These are phyloP conservation scores for Narthecium ossifragum DNA, from an alignment of 106 monocot species.

Conservation along the genomic window DNA sequence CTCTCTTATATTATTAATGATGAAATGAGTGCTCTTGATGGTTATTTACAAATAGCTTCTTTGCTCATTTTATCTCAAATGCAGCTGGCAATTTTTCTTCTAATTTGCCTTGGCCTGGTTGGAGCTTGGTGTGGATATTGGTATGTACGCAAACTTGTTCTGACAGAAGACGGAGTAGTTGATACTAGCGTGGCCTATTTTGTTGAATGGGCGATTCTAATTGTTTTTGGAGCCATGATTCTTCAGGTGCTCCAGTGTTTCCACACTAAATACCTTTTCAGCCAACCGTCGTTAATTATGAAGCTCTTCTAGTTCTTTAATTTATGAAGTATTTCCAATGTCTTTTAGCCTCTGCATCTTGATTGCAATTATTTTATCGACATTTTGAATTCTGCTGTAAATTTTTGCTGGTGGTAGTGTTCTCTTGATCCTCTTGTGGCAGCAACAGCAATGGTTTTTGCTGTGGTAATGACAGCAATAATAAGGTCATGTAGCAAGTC, in stretches of 20 bases:
- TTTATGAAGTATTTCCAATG: too few species aligned
- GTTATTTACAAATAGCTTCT: too few species aligned
- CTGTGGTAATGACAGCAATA: constrained; percentile 28
- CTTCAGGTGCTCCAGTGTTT: constrained; percentile 42
- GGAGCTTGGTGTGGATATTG: constrained; percentile 99
- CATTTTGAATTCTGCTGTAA: too few species aligned
- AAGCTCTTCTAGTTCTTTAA: too few species aligned
- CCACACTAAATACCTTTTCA: too few species aligned
- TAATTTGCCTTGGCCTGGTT: constrained; percentile 51
- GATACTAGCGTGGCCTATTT: constrained; percentile 72
- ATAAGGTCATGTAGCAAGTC: constrained; percentile 21
- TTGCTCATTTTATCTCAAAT: constrained; percentile 5
- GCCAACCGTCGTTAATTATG: too few species aligned
- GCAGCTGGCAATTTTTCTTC: constrained; percentile 64
- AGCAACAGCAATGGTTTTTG: constrained; percentile 26
- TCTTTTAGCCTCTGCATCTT: background rate
- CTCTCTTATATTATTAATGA: too few species aligned
- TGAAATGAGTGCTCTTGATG: too few species aligned
- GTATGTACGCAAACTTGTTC: constrained; percentile 83
- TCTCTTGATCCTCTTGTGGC: constrained; percentile 59
- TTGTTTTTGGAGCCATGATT: constrained; percentile 61
- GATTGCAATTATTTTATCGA: background rate
- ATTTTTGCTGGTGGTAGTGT: too few species aligned
- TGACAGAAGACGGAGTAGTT: constrained; percentile 73
- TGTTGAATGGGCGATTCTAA: constrained; percentile 75